Base-by-base conservation (phyloP, 257 asterid genomes). In the Craterostigma plantagineum region DNA sequence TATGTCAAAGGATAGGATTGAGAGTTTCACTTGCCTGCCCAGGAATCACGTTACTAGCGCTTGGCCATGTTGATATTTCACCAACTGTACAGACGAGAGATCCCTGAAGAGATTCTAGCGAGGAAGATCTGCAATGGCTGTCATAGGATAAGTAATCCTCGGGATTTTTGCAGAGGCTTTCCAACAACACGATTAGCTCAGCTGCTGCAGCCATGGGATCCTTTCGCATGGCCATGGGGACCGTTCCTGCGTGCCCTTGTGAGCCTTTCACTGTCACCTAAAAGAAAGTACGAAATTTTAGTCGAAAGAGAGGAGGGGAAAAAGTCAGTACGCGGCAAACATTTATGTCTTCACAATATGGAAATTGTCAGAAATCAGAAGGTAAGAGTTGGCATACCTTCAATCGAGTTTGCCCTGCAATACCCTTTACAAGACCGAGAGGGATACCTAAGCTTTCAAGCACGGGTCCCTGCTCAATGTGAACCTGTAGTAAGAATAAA, bases 151-250 rank as follows among this genome's bases (percentile, higher is more conserved):
- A 61, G 69, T 62, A 90, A 35, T 69, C 72, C 59, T 82, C 87
- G 0, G 95, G 93, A 53, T 67, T 67, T 65, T 75, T 90, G 68
- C 99, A 90, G 38, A 90, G 77, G 58, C 66, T 71, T 63, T 83
- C 99, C 47, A 90, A 69, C 50, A 80, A 55, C 49, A 83, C 69
- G 35, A 90, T 90, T 65, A 83, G 49, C 54, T 79, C 95, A 16
- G 99, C 99, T 46, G 99, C 76, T 53, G 94, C 99, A 46, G 71
- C 71, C 94, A 90, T 77, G 11, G 99, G 99, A 67, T 90, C 99
- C 54, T 68, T 78, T 38, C 95, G 86, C 94, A 90, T 83, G 45
- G 43, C 47, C 99, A 90, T 90, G 11, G 99, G 95, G 55, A 90
- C 94, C 34, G 99, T 90, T 59, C 95, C 99, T 0, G 95, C 99